Percentiles rank a stretch among this genome's conserved stretches.
These are phyloP conservation scores for Cubamyces lactineus DNA, from an alignment of 768 basidiomycete genomes.

Conservation along the genomic window DNA sequence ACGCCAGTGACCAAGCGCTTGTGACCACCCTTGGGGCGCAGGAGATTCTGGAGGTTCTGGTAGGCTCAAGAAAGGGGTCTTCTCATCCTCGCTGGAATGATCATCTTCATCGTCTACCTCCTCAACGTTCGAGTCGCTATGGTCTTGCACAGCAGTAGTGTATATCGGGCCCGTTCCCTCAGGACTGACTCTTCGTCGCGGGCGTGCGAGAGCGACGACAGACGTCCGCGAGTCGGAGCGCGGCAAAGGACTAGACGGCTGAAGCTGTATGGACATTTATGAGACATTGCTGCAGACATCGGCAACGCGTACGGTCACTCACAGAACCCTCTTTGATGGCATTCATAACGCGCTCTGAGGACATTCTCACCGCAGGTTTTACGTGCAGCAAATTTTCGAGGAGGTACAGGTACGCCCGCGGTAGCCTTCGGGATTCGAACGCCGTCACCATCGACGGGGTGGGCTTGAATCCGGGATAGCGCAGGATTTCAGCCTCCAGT, in stretches of 20 bases:
- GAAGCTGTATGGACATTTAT: background rate
- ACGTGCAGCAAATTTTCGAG: conserved; percentile 73
- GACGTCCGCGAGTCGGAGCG: conserved; percentile 7
- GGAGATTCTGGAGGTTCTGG: background rate
- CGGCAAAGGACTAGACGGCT: background rate
- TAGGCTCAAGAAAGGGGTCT: background rate
- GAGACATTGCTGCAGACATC: background rate
- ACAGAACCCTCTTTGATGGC: conserved; percentile 69
- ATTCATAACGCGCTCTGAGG: conserved; percentile 68
- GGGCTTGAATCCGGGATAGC: conserved; percentile 74
- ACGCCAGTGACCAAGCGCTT: background rate
- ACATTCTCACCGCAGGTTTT: conserved; percentile 62
- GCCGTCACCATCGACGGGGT: conserved; percentile 51
- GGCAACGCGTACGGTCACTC: no score
- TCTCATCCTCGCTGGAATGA: conserved; percentile 1
- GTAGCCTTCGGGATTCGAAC: conserved; percentile 75
- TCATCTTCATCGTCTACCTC: conserved; percentile 8
- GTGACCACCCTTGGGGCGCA: background rate
- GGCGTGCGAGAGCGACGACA: conserved; percentile 6
- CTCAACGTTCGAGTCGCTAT: conserved; percentile 13
- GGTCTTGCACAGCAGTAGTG: background rate
- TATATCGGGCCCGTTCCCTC: background rate
- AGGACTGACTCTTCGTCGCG: conserved; percentile 8
- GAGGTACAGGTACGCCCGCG: conserved; percentile 69
- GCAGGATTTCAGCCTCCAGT: conserved; percentile 72